These are phyloP conservation scores for Naganishia sp. DNA, from an alignment of 1,284 basidiomycete species.

Conservation along the genomic window DNA sequence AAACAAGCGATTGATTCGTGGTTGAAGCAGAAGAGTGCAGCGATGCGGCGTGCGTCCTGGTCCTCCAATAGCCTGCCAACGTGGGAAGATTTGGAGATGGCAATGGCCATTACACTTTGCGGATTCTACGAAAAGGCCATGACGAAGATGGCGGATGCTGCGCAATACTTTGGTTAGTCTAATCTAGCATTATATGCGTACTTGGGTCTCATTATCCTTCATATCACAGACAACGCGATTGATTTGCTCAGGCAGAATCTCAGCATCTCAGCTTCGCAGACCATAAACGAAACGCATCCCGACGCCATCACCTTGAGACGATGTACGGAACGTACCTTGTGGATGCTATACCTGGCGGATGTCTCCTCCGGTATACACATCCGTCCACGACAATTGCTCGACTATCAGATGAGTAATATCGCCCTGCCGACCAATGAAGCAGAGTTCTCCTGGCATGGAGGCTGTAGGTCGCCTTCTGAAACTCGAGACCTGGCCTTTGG, in stretches of 20 bases:
- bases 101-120: constrained; percentile 51
- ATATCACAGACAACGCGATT: constrained; percentile 35
- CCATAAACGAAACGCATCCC: constrained; percentile 23
- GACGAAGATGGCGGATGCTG: constrained; percentile 47
- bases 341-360: constrained; percentile 52
- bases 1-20: constrained; percentile 40
- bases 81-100: constrained; percentile 54
- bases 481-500: constrained; percentile 10
- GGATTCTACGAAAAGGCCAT: constrained; percentile 52
- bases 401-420: constrained; percentile 47
- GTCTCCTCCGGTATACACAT: constrained; percentile 46
- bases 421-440: constrained; percentile 48
- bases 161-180: constrained; percentile 48
- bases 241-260: constrained; percentile 34
- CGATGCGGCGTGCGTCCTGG: constrained; percentile 22
- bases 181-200: neutral
- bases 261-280: constrained; percentile 12
- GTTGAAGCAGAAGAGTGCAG: constrained; percentile 15
- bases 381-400: constrained; percentile 41
- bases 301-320: constrained; percentile 41
- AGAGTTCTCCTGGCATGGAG: constrained; percentile 48
- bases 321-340: constrained; percentile 50
- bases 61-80: constrained; percentile 39
- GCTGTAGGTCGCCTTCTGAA: constrained; percentile 35
- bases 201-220: neutral